Percentiles rank a stretch among this genome's conserved stretches.
phyloP scores from a whole-genome alignment of 192 early-diverging fungal species.

The Spizellomyces sp. region DNA sequence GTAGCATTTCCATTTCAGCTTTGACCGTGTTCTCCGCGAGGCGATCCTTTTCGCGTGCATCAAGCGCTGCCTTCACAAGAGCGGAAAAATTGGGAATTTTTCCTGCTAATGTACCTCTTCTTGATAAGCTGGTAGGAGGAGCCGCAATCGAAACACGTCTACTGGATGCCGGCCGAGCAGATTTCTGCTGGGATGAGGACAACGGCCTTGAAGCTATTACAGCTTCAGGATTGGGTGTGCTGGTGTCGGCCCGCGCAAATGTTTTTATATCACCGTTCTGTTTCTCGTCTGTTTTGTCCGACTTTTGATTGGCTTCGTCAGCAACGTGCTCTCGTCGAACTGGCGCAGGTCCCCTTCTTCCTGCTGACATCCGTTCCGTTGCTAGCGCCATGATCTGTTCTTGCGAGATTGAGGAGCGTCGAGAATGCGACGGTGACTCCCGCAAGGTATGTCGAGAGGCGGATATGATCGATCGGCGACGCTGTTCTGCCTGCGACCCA shows the following conservation, averaged over 20 bases:
- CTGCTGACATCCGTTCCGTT: neutral
- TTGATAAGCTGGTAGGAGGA: too few species aligned
- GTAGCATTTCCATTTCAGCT: neutral
- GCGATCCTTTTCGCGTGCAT: neutral
- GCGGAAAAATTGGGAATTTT: neutral
- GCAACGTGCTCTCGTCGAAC: neutral
- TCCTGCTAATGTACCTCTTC: neutral
- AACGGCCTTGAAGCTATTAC: neutral
- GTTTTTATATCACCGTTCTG: too few species aligned
- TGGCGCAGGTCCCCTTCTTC: conserved; percentile 5
- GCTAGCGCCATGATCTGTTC: conserved; percentile 6
- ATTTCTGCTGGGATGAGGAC: neutral
- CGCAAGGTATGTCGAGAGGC: neutral
- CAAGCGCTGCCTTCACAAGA: neutral
- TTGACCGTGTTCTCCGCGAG: neutral
- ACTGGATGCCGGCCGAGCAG: neutral
- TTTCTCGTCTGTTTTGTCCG: too few species aligned
- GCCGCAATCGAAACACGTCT: too few species aligned
- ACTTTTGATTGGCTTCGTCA: neutral
- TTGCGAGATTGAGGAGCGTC: neutral
- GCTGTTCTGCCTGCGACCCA: neutral
- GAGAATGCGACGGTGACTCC: conserved; percentile 3
- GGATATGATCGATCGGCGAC: neutral
- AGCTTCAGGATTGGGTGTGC: neutral
- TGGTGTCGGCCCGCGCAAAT: neutral